These are phyloP conservation scores for Hansenula anomala DNA, from an alignment of 1,139 yeast species.

Conservation along the genomic window DNA sequence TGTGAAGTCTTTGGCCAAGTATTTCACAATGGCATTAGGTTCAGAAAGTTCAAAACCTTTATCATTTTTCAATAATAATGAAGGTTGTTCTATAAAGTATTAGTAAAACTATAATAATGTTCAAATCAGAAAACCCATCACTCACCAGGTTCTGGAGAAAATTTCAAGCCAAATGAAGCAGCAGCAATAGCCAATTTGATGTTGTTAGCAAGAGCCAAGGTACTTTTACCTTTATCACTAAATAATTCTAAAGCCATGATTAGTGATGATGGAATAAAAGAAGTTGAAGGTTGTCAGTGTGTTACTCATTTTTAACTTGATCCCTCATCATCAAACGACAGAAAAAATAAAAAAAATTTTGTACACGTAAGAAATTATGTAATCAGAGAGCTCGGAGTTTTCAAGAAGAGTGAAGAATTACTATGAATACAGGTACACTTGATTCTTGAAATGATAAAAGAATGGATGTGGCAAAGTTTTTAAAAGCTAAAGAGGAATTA, in stretches of 20 bases:
- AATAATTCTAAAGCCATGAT: slow-evolving; percentile 32
- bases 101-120: no score
- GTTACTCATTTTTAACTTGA: neutral
- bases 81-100: slow-evolving; percentile 33
- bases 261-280: neutral
- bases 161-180: slow-evolving; percentile 30
- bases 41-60: slow-evolving; percentile 54
- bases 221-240: slow-evolving; percentile 37
- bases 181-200: slow-evolving; percentile 58
- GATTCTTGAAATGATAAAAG: no score
- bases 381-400: no score
- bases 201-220: slow-evolving; percentile 46
- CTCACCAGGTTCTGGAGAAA: slow-evolving; percentile 20
- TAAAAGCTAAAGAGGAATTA: slow-evolving; percentile 3
- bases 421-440: no score
- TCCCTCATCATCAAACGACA: neutral
- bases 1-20: slow-evolving; percentile 45
- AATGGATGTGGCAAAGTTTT: slow-evolving; percentile 2
- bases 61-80: slow-evolving; percentile 30
- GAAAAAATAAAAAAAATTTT: no score
- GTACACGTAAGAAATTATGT: neutral
- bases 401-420: no score
- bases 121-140: slow-evolving; percentile 4
- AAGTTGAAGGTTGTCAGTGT: no score
- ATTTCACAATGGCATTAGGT: slow-evolving; percentile 80